These are phyloP conservation scores for Hibiscus mutabilis DNA, from an alignment of 345 rosid genomes.

Conservation along the genomic window DNA sequence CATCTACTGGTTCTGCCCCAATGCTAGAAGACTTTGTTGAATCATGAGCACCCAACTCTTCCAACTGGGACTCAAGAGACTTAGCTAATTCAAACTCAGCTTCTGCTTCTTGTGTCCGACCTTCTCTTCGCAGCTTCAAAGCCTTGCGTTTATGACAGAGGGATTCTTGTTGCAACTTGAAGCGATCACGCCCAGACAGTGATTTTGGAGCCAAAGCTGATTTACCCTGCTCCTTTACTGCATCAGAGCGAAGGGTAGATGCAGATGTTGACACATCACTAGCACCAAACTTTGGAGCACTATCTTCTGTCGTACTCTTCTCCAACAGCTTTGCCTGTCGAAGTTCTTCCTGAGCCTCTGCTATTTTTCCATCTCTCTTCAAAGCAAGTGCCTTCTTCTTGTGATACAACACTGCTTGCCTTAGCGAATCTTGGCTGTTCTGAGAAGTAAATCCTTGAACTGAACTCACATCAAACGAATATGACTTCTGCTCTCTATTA, in stretches of 20 bases:
- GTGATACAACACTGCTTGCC: conserved; percentile 51
- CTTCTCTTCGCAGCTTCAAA: conserved; percentile 77
- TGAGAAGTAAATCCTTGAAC: conserved; percentile 24
- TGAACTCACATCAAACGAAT: conserved; percentile 21
- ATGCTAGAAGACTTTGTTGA: conserved; percentile 27
- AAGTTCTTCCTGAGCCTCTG: conserved; percentile 76
- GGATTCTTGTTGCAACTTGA: conserved; percentile 81
- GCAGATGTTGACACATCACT: neutral
- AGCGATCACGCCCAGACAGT: conserved; percentile 68
- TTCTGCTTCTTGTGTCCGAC: conserved; percentile 74
- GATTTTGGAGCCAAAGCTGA: conserved; percentile 43
- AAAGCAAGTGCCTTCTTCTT: conserved; percentile 75
- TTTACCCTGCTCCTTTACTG: conserved; percentile 33
- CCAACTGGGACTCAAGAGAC: conserved; percentile 78
- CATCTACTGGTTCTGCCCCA: conserved; percentile 28
- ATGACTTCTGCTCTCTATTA: conserved; percentile 16
- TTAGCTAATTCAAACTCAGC: conserved; percentile 84
- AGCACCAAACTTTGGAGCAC: conserved; percentile 16
- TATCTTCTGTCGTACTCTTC: conserved; percentile 42
- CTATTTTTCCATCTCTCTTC: conserved; percentile 71
- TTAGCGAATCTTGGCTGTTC: conserved; percentile 30
- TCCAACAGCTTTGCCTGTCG: conserved; percentile 70
- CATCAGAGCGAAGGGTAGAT: conserved; percentile 23
- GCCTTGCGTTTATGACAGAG: conserved; percentile 82
- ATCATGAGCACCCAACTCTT: conserved; percentile 40